Percentiles rank a stretch among this genome's conserved stretches.
Evolutionary conservation across 2,329 filamentous ascomycete genomes (phyloP).

Genomic region (Colletotrichum acutatum): DNA sequence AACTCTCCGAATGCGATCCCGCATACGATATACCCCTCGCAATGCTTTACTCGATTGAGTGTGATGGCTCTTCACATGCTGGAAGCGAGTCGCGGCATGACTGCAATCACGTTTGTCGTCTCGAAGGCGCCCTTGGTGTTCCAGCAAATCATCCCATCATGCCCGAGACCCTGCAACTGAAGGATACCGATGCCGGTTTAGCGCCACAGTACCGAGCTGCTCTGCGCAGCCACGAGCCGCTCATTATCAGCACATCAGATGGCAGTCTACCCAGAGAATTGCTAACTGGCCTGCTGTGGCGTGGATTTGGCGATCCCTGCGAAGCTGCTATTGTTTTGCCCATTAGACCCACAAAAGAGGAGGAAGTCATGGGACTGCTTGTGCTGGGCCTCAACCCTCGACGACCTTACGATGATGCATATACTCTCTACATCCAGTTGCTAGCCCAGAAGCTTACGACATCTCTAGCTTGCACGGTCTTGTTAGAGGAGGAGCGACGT

Average conservation of each 20-base stretch:
- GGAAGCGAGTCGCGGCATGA: constrained; percentile 41
- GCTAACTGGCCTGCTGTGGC: constrained; percentile 68
- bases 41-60: constrained; percentile 61
- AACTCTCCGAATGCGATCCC: constrained; percentile 55
- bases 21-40: constrained; percentile 62
- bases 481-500: constrained; percentile 77
- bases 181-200: constrained; percentile 50
- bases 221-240: constrained; percentile 48
- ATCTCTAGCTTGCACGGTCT: constrained; percentile 75
- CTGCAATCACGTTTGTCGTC: constrained; percentile 49
- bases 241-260: constrained; percentile 54
- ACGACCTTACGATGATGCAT: constrained; percentile 79
- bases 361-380: constrained; percentile 74
- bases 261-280: constrained; percentile 68
- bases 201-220: constrained; percentile 53
- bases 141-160: constrained; percentile 55
- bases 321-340: constrained; percentile 75
- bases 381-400: constrained; percentile 78
- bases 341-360: constrained; percentile 73
- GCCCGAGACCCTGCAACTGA: constrained; percentile 50
- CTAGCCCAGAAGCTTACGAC: constrained; percentile 69
- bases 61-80: constrained; percentile 46
- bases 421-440: constrained; percentile 72
- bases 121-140: constrained; percentile 59
- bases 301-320: constrained; percentile 74